Percentiles rank a stretch among this genome's conserved stretches.
Conservation (phyloP, 306 rosid genomes). For the Lathyrus sativus region DNA sequence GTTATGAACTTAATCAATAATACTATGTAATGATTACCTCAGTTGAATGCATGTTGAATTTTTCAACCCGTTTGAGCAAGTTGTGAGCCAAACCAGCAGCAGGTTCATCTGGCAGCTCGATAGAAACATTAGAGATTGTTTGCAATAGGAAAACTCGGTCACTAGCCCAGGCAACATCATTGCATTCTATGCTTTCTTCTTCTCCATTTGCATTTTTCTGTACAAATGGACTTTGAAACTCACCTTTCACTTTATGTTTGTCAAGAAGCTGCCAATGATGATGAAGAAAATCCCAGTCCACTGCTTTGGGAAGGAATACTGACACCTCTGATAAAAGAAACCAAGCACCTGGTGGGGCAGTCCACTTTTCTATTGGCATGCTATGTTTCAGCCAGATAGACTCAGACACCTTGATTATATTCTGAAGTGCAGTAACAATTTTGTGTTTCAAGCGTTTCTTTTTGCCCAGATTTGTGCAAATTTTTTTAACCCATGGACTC, state of each 20-base stretch:
- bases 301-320: conserved; percentile 69
- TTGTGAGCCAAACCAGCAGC: conserved; percentile 83
- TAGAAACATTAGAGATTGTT: conserved; percentile 86
- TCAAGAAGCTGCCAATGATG: conserved; percentile 97
- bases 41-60: conserved; percentile 84
- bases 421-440: conserved; percentile 69
- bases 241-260: conserved; percentile 54
- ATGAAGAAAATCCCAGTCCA: conserved; percentile 88
- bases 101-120: conserved; percentile 74
- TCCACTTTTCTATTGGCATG: conserved; percentile 83
- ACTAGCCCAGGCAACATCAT: conserved; percentile 78
- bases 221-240: conserved; percentile 46
- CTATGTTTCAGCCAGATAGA: conserved; percentile 75
- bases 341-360: conserved; percentile 95
- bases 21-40: conserved; percentile 62
- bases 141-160: conserved; percentile 92
- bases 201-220: conserved; percentile 46
- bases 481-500: conserved; percentile 87
- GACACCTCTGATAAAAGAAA: conserved; percentile 93
- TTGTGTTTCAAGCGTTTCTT: conserved; percentile 61
- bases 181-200: conserved; percentile 56
- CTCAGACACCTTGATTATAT: conserved; percentile 72
- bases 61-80: conserved; percentile 69
- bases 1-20: conserved; percentile 2
- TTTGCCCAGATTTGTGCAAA: conserved; percentile 83